phyloP scores from a whole-genome alignment of 2,329 filamentous ascomycete species.

The Verticillium klebahnii region DNA sequence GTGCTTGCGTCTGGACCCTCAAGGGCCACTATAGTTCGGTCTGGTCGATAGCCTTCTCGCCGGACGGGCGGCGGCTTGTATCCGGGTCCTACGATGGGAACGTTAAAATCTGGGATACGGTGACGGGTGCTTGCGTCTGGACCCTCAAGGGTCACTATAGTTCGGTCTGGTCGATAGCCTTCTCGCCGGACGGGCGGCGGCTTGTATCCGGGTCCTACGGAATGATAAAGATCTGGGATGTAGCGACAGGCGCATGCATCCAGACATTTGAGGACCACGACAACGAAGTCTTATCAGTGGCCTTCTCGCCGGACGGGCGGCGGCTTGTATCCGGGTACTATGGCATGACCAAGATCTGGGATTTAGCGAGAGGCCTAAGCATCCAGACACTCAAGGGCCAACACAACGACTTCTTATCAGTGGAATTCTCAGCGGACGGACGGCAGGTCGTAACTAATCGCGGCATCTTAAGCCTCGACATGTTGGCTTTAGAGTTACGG shows the following conservation, averaged over 20 bases:
- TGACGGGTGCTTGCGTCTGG: too few species aligned
- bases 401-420: not conserved
- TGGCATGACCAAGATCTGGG: not conserved
- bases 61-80: too few species aligned
- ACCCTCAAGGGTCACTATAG: too few species aligned
- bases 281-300: not conserved
- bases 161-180: slow-evolving; percentile 5
- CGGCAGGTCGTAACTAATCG: not conserved
- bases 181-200: not conserved
- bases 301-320: slow-evolving; percentile 2
- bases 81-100: too few species aligned
- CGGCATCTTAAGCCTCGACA: not conserved
- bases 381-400: slow-evolving; percentile 10
- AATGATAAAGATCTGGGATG: slow-evolving; percentile 13
- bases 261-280: slow-evolving; percentile 12
- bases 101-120: too few species aligned
- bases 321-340: not conserved
- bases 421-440: slow-evolving; percentile 5
- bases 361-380: slow-evolving; percentile 4
- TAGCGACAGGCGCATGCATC: slow-evolving; percentile 1
- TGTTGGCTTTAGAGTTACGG: not conserved
- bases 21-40: too few species aligned
- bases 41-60: too few species aligned
- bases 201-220: slow-evolving; percentile 5
- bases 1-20: too few species aligned